Evolutionary conservation across 2,329 filamentous ascomycete genomes (phyloP), one percentile per base, ranked within the genome.

Genomic region (Calonectria pseudoturangicola): DNA sequence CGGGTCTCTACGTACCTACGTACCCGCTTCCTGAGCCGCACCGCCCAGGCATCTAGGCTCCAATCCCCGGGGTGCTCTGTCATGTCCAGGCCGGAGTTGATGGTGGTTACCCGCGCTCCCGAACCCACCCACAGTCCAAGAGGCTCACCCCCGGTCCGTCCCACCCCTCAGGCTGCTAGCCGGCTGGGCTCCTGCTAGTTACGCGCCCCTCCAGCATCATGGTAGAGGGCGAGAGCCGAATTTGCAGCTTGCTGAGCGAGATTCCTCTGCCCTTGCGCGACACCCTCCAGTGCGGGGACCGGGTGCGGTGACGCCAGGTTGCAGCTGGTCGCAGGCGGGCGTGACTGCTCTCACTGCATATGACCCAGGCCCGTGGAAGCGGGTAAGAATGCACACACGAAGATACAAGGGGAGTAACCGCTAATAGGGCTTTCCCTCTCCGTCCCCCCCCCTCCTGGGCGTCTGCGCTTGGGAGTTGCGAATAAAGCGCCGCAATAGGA

Each of bases 11-110:
- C 45, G 70, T 60, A 68, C 51, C 51, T 30, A 65, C 18, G 58
- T 68, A 60, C 54, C 66, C 65, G 64, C 77, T 75, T 64, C 74
- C 77, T 75, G 77, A 79, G 76, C 77, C 77, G 77, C 77, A 79
- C 77, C 70, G 74, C 76, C 51, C 65, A 68, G 65, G 65, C 65
- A 58, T 68, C 73, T 76, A 79, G 77, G 77, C 77, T 79, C 67
- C 77, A 74, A 71, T 75, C 68, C 76, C 78, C 74, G 77, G 43
- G 74, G 75, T 76, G 72, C 43, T 58, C 56, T 66, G 47, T 60
- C 56, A 65, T 48, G 51, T 74, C 45, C 16, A 68, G 36, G 25
- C 36, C 56, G 62, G 51, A 25, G 18, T 60, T 41, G 54, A 68
- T 50, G 56, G 56, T 65, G 68, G 33, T 60, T 56, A 56, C 39